Evolutionary conservation across 495 filamentous ascomycete genomes (phyloP), one percentile per base, ranked within the genome.

Genomic region (Jackrogersella minutella): DNA sequence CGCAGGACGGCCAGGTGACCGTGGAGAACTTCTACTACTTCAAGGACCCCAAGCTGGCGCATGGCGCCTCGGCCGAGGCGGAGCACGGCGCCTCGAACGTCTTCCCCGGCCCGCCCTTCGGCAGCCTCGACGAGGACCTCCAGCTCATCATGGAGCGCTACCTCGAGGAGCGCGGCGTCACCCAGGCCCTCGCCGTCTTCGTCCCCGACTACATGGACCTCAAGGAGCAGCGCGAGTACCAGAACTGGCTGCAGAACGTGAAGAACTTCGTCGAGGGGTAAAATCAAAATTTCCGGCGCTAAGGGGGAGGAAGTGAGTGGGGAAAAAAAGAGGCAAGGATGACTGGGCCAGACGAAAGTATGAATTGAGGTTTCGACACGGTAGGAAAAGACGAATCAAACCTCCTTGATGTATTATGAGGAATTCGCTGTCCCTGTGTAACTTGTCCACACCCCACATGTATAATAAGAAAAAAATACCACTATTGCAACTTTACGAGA

Each of bases 181-280:
- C 95, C 73, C 89, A 91, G 59, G 85, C 88, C 63, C 84, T 99
- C 72, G 93, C 93, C 57, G 79, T 92, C 64, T 97, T 97, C 79
- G 87, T 96, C 50, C 93, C 93, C 51, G 94, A 98, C 74, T 99
- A 97, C 80, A 94, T 98, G 73, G 92, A 97, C 77, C 88, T 90
- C 79, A 99, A 99, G 88, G 95, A 99, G 86, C 94, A 99, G 87
- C 91, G 88, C 85, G 95, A 99, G 84, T 99, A 99, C 78, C 76
- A 94, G 39, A 81, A 82, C 62, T 99, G 95, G 95, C 81, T 99
- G 75, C 86, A 88, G 69, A 93, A 88, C 70, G 85, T 94, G 80
- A 93, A 91, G 86, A 78, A 76, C 52, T 94, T 94, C 71, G 77
- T 93, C 64, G 84, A 86, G 72, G 89, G 88, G 62, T 91, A 87